Evolutionary conservation across 768 basidiomycete species (phyloP), one percentile per base, ranked within the genome.

Genomic region (Serpula lacrymans): DNA sequence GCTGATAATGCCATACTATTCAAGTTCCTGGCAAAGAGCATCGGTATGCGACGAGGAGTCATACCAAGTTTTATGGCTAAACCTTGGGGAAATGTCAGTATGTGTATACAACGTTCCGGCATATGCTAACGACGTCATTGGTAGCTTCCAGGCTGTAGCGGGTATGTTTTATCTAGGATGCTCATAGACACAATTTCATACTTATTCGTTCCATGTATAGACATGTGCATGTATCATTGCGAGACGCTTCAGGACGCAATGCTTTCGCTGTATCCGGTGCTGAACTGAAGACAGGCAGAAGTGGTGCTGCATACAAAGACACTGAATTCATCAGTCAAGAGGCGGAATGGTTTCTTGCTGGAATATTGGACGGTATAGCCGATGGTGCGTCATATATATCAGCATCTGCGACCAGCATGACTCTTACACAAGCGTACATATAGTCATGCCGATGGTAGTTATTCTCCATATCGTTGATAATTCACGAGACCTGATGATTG

Each of bases 11-110:
- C 94, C 0, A 75, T 84, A 38, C 67, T 99, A 34, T 99, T 90
- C 78, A 99, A 99, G 60, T 88, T 84, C 50, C 62, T 88, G 11
- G 88, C 90, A 3, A 97, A 97, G 71, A 90, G 90, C 44, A 66
- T 95, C 2, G 95, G 95, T 0, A 88, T 96, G 76, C 80, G 84
- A 58, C 73, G 87, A 48, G 88, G 86, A 7, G 71, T 99, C 41
- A 77, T 91, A 27, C 95, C 96, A 1, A 95, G 90, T 45, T 99
- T 99, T 65, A 98, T 97, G 95, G 93, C 94, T 0, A 97, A 97
- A 54, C 94, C 94, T 18, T 96, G 90, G 88, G 84, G 82, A 23
- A 82, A 90, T 54, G 92, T 93, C 55, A 56, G 84, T 69, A 10
- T 24, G 6, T 42, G 34, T 2, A 17, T 24, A 14, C 24, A 20